These are phyloP conservation scores for Toxicodendron radicans DNA, from an alignment of 345 rosid genomes.

Conservation along the genomic window DNA sequence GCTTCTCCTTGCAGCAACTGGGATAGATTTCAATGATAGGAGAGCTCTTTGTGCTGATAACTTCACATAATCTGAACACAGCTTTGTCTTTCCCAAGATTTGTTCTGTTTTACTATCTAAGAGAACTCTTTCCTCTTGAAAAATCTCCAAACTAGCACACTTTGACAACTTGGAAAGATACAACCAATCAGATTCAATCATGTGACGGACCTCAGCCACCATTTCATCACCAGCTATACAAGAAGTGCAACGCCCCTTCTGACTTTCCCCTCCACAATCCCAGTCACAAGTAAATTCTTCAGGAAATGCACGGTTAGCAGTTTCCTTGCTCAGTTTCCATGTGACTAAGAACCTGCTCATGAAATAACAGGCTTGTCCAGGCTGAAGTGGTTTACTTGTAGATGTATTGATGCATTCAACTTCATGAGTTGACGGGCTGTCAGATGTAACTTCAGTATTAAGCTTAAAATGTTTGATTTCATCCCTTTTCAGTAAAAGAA, in stretches of 20 bases:
- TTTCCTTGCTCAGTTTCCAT: conserved; percentile 46
- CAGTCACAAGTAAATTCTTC: conserved; percentile 15
- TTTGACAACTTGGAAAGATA: conserved; percentile 66
- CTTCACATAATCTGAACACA: conserved; percentile 33
- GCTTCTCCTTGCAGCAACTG: conserved; percentile 75
- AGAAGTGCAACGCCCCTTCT: conserved; percentile 21
- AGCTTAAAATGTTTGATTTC: conserved; percentile 60
- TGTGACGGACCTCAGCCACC: conserved; percentile 52
- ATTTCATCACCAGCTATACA: conserved; percentile 33
- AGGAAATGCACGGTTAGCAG: conserved; percentile 14
- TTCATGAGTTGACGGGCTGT: conserved; percentile 26
- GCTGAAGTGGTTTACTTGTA: conserved; percentile 34
- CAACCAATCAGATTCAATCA: conserved; percentile 80
- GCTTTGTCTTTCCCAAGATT: conserved; percentile 19
- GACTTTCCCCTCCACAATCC: conserved; percentile 23
- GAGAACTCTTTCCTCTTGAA: conserved; percentile 18
- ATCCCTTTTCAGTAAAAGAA: conserved; percentile 52
- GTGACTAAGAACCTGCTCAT: conserved; percentile 75
- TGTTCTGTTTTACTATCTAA: conserved; percentile 3
- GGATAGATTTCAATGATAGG: conserved; percentile 51
- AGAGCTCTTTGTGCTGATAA: conserved; percentile 55
- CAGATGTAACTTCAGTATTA: conserved; percentile 36
- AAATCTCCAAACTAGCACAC: conserved; percentile 26
- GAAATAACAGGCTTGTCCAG: conserved; percentile 56
- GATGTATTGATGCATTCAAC: conserved; percentile 20